These are phyloP conservation scores for Taphrina populina DNA, from an alignment of 1,139 yeast genomes.

Conservation along the genomic window DNA sequence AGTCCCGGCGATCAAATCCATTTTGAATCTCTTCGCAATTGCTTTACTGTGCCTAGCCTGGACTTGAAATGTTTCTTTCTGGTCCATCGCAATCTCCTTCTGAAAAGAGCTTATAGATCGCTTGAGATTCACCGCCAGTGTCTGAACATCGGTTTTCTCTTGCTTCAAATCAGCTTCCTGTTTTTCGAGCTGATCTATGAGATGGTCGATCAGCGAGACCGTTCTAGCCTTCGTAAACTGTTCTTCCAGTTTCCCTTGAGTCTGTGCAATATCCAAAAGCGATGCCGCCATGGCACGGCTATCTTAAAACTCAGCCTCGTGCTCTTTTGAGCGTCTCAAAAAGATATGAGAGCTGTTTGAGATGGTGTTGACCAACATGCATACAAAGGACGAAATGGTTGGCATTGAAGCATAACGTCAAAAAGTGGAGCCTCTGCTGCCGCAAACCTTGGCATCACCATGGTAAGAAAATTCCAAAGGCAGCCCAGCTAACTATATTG, in stretches of 20 bases:
- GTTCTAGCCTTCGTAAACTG: conserved; percentile 3
- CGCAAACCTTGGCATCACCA: no score
- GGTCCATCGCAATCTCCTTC: conserved; percentile 39
- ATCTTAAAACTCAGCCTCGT: no score
- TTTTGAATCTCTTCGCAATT: conserved; percentile 42
- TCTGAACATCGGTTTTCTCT: neutral
- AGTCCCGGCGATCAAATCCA: conserved; percentile 42
- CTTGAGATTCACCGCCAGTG: neutral
- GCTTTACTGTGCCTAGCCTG: conserved; percentile 45
- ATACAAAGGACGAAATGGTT: no score
- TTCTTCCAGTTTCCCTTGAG: conserved; percentile 23
- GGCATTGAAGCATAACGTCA: no score
- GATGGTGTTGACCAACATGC: no score
- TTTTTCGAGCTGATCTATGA: conserved; percentile 7
- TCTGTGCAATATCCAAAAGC: conserved; percentile 8
- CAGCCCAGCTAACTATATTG: no score
- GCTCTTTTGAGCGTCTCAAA: no score
- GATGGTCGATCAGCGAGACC: conserved; percentile 1
- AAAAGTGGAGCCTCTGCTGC: no score
- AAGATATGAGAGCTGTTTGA: no score
- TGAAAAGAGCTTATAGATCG: neutral
- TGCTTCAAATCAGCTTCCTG: neutral
- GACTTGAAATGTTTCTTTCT: conserved; percentile 44
- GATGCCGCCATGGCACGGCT: no score
- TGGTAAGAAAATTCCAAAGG: no score